A percentile compares a stretch with the other conserved stretches of the same genome.
Conservation (phyloP, 352 stramenopile genomes). For the Globisporangium paddicum region DNA sequence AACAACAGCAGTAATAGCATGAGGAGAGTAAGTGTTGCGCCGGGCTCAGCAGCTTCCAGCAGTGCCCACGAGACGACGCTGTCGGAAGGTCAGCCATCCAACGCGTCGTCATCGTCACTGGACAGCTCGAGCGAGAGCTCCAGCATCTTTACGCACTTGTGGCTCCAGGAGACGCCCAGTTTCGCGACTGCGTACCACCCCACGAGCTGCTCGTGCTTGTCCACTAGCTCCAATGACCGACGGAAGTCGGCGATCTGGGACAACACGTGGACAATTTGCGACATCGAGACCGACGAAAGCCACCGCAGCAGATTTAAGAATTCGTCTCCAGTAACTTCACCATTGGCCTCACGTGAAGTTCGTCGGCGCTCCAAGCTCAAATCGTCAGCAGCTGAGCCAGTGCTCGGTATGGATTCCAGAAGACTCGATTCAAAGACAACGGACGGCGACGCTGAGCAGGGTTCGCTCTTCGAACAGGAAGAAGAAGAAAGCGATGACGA, state of each 20-base stretch:
- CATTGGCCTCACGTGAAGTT: neutral
- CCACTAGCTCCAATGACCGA: neutral
- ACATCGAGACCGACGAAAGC: slow-evolving; percentile 2
- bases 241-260: neutral
- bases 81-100: neutral
- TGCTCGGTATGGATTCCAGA: neutral
- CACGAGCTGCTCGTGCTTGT: neutral
- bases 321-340: neutral
- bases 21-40: neutral
- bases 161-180: slow-evolving; percentile 1
- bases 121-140: neutral
- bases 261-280: slow-evolving; percentile 18
- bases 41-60: neutral
- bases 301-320: neutral
- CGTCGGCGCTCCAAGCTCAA: neutral
- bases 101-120: neutral
- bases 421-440: neutral
- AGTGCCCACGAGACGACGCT: neutral
- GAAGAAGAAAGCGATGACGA: neutral
- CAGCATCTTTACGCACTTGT: slow-evolving; percentile 8
- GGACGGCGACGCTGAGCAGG: neutral
- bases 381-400: neutral
- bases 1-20: neutral
- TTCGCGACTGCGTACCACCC: slow-evolving; percentile 1
- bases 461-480: neutral